Percentiles rank a stretch among this genome's conserved stretches.
Evolutionary conservation across 2,329 filamentous ascomycete species (phyloP).

Genomic region (Orbilia brochopaga): DNA sequence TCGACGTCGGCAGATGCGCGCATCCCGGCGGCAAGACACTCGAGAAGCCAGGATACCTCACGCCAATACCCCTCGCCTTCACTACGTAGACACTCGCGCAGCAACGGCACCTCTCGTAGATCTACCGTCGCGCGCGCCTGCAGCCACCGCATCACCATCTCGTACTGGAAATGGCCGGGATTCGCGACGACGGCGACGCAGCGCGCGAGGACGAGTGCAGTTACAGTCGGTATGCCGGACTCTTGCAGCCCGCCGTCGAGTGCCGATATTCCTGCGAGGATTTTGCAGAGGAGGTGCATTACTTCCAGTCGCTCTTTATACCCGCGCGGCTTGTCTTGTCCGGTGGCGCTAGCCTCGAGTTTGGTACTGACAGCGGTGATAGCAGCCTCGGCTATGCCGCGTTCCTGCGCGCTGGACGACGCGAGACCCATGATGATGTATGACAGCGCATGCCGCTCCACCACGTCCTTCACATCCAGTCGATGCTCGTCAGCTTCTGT

Average conservation of each 20-base stretch:
- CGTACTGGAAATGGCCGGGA: conserved; percentile 53
- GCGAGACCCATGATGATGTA: conserved; percentile 52
- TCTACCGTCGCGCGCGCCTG: conserved; percentile 50
- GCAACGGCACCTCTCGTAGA: conserved; percentile 53
- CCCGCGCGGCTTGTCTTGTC: conserved; percentile 20
- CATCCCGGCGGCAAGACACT: conserved; percentile 49
- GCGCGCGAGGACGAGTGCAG: conserved; percentile 52
- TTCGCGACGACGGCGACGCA: conserved; percentile 49
- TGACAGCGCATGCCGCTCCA: conserved; percentile 52
- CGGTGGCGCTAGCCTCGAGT: conserved; percentile 45
- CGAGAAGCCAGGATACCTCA: conserved; percentile 53
- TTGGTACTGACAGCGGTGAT: conserved; percentile 47
- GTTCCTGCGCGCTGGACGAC: conserved; percentile 40
- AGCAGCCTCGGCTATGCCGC: conserved; percentile 51
- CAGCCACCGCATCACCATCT: conserved; percentile 53
- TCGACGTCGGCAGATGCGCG: conserved; percentile 45
- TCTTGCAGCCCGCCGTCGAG: conserved; percentile 26
- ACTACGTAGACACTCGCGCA: conserved; percentile 47
- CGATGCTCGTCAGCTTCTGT: conserved; percentile 29
- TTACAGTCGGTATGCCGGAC: conserved; percentile 52
- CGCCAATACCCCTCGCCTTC: conserved; percentile 52
- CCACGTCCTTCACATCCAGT: conserved; percentile 50
- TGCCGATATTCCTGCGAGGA: conserved; percentile 51
- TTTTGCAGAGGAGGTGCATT: conserved; percentile 51
- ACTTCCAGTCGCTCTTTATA: conserved; percentile 53